These are phyloP conservation scores for Afroboletus lepidellus DNA, from an alignment of 1,284 basidiomycete genomes.

Conservation along the genomic window DNA sequence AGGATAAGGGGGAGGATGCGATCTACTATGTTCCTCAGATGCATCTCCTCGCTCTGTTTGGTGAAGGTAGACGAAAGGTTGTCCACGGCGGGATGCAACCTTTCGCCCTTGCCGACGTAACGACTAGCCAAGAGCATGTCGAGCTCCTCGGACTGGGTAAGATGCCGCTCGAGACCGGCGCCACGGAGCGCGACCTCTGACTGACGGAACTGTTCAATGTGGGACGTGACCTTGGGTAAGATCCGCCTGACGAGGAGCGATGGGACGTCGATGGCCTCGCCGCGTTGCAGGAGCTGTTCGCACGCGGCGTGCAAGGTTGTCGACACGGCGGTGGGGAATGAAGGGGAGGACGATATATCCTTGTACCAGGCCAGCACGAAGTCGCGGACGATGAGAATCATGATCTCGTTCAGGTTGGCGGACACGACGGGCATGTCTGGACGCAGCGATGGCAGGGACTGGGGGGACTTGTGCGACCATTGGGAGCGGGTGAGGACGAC, in stretches of 20 bases:
- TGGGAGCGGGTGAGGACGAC: slow-evolving; percentile 78
- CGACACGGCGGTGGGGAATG: slow-evolving; percentile 86
- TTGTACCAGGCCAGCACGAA: slow-evolving; percentile 88
- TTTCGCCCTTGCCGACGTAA: slow-evolving; percentile 63
- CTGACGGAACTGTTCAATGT: slow-evolving; percentile 88
- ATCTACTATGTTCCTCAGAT: slow-evolving; percentile 73
- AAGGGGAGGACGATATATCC: slow-evolving; percentile 78
- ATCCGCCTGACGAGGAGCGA: slow-evolving; percentile 80
- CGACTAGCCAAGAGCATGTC: slow-evolving; percentile 81
- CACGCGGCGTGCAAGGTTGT: slow-evolving; percentile 69
- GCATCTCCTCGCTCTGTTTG: slow-evolving; percentile 84
- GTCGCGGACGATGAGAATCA: slow-evolving; percentile 77
- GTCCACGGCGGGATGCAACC: slow-evolving; percentile 77
- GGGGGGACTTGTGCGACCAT: slow-evolving; percentile 74
- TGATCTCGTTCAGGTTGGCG: slow-evolving; percentile 68
- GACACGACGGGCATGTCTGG: slow-evolving; percentile 66
- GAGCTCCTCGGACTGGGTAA: slow-evolving; percentile 84
- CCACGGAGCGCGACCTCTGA: slow-evolving; percentile 84
- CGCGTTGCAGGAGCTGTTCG: slow-evolving; percentile 54
- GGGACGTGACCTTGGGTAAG: slow-evolving; percentile 82
- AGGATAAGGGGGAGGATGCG: slow-evolving; percentile 70
- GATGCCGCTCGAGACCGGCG: slow-evolving; percentile 68
- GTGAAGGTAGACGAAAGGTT: slow-evolving; percentile 87
- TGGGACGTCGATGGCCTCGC: slow-evolving; percentile 68
- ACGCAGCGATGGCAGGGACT: slow-evolving; percentile 58